Conservation (phyloP, 495 filamentous ascomycete genomes). For the Neurospora intermedia region DNA sequence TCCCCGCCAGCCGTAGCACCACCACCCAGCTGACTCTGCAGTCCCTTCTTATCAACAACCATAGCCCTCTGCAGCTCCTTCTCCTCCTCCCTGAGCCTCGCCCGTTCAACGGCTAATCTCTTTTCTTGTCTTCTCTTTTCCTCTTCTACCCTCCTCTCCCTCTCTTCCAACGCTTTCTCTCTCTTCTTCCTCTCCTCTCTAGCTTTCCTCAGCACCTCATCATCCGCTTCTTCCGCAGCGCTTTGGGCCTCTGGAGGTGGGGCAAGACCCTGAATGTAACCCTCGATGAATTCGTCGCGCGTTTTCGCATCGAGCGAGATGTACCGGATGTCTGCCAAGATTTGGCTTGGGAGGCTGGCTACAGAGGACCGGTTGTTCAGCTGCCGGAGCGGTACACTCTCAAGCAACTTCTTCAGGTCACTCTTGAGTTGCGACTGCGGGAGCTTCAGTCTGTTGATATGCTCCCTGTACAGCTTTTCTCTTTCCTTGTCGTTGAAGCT, state of each 20-base stretch:
- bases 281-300: conserved; percentile 64
- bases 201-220: conserved; percentile 50
- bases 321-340: conserved; percentile 71
- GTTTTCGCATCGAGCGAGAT: conserved; percentile 60
- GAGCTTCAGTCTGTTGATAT: conserved; percentile 66
- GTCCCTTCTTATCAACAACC: conserved; percentile 60
- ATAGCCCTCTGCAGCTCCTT: conserved; percentile 70
- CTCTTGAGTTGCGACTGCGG: conserved; percentile 63
- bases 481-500: conserved; percentile 75
- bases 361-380: conserved; percentile 58
- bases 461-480: conserved; percentile 84
- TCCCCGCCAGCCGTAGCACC: not conserved
- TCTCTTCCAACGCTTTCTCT: conserved; percentile 64
- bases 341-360: conserved; percentile 48
- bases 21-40: conserved; percentile 48
- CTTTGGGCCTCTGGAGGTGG: conserved; percentile 44
- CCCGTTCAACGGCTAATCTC: conserved; percentile 54
- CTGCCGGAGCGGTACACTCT: conserved; percentile 48
- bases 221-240: conserved; percentile 38
- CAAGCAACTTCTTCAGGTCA: conserved; percentile 69
- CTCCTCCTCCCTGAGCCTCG: conserved; percentile 63
- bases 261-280: conserved; percentile 62
- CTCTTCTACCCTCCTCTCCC: conserved; percentile 62
- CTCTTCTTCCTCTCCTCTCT: conserved; percentile 54
- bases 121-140: conserved; percentile 60